phyloP scores from a whole-genome alignment of 2,329 filamentous ascomycete genomes.

The Endoconidiophora laricicola region DNA sequence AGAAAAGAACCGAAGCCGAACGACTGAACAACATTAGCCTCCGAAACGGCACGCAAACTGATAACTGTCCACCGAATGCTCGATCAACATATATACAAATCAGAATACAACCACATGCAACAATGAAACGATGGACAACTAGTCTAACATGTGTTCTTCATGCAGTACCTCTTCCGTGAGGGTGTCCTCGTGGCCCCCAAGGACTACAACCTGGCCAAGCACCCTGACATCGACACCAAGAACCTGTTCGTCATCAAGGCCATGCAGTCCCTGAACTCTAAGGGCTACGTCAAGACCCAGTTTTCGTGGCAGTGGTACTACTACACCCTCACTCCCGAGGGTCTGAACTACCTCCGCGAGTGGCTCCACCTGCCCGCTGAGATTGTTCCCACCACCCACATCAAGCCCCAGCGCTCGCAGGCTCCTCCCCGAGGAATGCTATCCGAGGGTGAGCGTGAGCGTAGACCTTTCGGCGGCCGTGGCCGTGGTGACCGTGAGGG shows the following conservation, averaged over 20 bases:
- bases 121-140: background rate
- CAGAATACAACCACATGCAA: background rate
- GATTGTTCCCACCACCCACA: slow-evolving; percentile 98
- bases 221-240: slow-evolving; percentile 97
- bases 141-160: slow-evolving; percentile 10
- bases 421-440: slow-evolving; percentile 98
- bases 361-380: slow-evolving; percentile 99
- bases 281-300: slow-evolving; percentile 98
- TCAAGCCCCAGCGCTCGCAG: slow-evolving; percentile 99
- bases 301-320: slow-evolving; percentile 99
- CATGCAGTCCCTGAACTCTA: slow-evolving; percentile 92
- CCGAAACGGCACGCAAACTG: background rate
- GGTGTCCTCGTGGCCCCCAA: slow-evolving; percentile 94
- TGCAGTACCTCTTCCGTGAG: slow-evolving; percentile 87
- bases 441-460: slow-evolving; percentile 68
- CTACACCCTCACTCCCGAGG: slow-evolving; percentile 99
- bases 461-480: slow-evolving; percentile 70
- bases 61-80: slow-evolving; percentile 8
- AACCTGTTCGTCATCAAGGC: slow-evolving; percentile 99
- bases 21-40: background rate
- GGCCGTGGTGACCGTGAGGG: slow-evolving; percentile 68
- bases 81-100: background rate
- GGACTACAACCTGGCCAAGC: slow-evolving; percentile 97
- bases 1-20: background rate
- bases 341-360: slow-evolving; percentile 99